phyloP scores from a whole-genome alignment of 2,329 filamentous ascomycete species.

The Verticillium albo-atrum region DNA sequence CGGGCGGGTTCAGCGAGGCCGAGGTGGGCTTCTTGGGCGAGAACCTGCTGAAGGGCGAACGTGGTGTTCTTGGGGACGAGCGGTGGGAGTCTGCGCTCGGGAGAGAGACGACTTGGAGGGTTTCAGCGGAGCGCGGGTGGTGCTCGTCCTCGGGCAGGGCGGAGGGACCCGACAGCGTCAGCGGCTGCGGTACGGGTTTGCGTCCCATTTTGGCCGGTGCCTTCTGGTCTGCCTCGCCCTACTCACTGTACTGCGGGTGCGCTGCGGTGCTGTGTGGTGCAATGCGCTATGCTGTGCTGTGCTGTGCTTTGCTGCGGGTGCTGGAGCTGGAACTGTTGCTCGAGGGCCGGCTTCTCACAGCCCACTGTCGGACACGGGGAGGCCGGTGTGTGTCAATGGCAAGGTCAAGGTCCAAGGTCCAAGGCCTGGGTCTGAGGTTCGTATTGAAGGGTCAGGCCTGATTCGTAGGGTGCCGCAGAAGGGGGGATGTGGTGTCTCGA shows the following conservation, averaged over 20 bases:
- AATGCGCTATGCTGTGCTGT: background rate
- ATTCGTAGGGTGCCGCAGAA: background rate
- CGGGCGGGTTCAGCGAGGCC: constrained; percentile 6
- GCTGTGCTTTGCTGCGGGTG: background rate
- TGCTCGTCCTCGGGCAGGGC: constrained; percentile 22
- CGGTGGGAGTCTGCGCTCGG: constrained; percentile 32
- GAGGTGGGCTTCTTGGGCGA: constrained; percentile 25
- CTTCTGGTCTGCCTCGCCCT: background rate
- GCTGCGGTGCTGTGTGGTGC: constrained; percentile 4
- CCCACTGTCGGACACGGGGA: background rate
- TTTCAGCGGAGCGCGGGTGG: constrained; percentile 25
- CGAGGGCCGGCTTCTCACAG: background rate
- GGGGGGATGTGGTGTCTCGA: background rate
- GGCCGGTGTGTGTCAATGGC: background rate
- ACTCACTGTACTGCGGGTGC: constrained; percentile 12
- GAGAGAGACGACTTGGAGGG: constrained; percentile 24
- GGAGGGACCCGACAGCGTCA: constrained; percentile 43
- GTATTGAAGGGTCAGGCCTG: background rate
- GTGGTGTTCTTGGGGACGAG: constrained; percentile 36
- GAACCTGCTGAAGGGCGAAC: constrained; percentile 38
- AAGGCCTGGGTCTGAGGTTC: background rate
- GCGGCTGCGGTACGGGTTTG: constrained; percentile 54
- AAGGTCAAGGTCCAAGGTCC: background rate
- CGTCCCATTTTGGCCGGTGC: constrained; percentile 42
- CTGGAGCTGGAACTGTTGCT: background rate